A percentile compares a stretch with the other conserved stretches of the same genome.
Conservation (phyloP, 2,329 filamentous ascomycete species). For the Lasiodiplodia gonubiensis region DNA sequence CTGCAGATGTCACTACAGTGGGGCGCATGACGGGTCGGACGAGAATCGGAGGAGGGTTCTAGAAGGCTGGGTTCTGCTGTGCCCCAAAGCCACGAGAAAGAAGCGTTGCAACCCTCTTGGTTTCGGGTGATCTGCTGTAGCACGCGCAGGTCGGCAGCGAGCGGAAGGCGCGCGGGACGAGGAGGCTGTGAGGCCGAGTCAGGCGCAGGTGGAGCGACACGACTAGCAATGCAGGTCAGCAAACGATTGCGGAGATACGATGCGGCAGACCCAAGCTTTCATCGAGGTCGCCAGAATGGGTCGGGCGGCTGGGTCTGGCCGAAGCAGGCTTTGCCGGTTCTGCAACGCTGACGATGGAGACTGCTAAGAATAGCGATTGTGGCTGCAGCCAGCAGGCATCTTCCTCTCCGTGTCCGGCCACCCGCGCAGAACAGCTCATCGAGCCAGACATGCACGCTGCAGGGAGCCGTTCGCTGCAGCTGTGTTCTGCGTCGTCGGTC, state of each 20-base stretch:
- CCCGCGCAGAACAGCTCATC: background rate
- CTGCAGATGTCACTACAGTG: background rate
- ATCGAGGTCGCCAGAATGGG: background rate
- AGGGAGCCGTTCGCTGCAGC: background rate
- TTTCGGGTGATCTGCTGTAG: background rate
- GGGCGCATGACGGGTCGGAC: background rate
- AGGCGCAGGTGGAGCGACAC: constrained; percentile 8
- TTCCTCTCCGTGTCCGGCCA: background rate
- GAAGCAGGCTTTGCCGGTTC: background rate
- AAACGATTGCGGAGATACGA: constrained; percentile 5
- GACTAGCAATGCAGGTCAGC: constrained; percentile 1
- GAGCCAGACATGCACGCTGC: background rate
- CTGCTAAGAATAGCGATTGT: constrained; percentile 4
- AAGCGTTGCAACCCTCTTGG: background rate
- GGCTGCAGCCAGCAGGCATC: background rate
- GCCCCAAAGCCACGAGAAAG: constrained; percentile 15
- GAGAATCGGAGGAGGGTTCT: background rate
- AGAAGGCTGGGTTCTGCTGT: background rate
- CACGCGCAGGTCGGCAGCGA: background rate
- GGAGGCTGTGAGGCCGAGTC: constrained; percentile 10
- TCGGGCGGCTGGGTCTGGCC: background rate
- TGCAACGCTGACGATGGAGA: background rate
- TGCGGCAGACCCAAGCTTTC: constrained; percentile 8
- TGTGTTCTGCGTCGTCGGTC: background rate
- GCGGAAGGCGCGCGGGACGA: background rate